Evolutionary conservation across 2,329 filamentous ascomycete genomes (phyloP), one percentile per base, ranked within the genome.

Genomic region (Helminthosporium solani): DNA sequence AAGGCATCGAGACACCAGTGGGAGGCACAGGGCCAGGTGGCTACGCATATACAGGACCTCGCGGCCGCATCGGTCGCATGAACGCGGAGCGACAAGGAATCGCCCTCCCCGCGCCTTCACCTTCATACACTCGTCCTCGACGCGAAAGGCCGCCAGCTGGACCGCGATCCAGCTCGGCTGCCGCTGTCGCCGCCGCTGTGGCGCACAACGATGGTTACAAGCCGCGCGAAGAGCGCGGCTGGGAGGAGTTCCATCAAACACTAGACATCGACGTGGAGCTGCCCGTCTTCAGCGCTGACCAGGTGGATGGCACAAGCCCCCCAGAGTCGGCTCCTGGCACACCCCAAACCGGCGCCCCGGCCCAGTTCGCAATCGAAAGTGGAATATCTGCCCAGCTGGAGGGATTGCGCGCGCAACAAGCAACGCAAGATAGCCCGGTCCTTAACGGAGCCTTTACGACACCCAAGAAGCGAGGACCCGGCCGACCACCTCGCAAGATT

Each of bases 161-260:
- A 59, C 87, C 88, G 67, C 82, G 88, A 55, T 95, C 88, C 71
- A 90, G 86, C 60, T 92, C 88, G 36, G 90, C 82, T n/a, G 90
- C 92, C 11, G 90, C 90, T 21, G 88, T 91, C 19, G 89, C 91
- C 40, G 90, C 90, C 5, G 87, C 88, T 3, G 87, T 94, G 48
- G 88, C 90, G 57, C 90, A 96, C 66, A 91, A 85, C 61, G 94
- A 97, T 75, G 91, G 92, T 40, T 97, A 97, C 73, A 99, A 99
- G 69, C 94, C 94, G 25, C 82, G 94, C 63, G 94, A 99, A 73
- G 94, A 99, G 74, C 85, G 92, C 52, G 89, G 90, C 42, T 99
- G 92, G 90, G 91, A 96, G 64, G 94, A 99, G 68, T 97, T 97
- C 55, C 94, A 99, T 70, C 90, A 90, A 0, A 89, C 96, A 61